phyloP scores from a whole-genome alignment of 768 basidiomycete species.

The Agaricus sinodeliciosus region DNA sequence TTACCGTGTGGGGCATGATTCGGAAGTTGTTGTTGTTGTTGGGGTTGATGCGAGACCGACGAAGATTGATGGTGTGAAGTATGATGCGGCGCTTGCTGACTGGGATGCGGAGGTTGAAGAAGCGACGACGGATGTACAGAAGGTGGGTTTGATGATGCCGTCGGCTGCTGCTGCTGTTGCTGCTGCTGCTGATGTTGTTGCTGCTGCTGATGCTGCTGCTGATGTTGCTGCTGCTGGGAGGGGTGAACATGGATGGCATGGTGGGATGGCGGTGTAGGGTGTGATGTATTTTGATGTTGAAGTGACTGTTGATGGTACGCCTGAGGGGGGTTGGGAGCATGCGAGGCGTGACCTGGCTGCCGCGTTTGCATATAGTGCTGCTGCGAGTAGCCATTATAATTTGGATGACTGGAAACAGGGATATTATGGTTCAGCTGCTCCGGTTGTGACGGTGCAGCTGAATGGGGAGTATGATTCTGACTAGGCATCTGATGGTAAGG shows the following conservation, averaged over 20 bases:
- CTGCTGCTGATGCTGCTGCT: slow-evolving; percentile 4
- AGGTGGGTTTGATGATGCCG: slow-evolving; percentile 1
- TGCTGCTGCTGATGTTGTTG: slow-evolving; percentile 10
- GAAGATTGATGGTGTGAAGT: slow-evolving; percentile 4
- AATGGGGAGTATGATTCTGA: slow-evolving; percentile 8
- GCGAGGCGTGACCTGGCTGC: slow-evolving; percentile 2
- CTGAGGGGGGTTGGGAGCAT: slow-evolving; percentile 13
- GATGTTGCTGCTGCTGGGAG: slow-evolving; percentile 16
- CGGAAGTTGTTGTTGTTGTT: slow-evolving; percentile 6
- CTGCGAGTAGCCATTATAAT: slow-evolving; percentile 8
- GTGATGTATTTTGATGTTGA: slow-evolving; percentile 16
- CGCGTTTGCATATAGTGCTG: slow-evolving; percentile 9
- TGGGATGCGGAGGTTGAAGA: slow-evolving; percentile 1
- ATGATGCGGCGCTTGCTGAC: background rate
- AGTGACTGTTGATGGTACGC: slow-evolving; percentile 18
- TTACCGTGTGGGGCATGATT: slow-evolving; percentile 8
- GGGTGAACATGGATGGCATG: slow-evolving; percentile 30
- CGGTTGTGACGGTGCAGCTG: slow-evolving; percentile 4
- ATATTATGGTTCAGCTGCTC: slow-evolving; percentile 9
- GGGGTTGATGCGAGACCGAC: slow-evolving; percentile 1
- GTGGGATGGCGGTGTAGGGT: slow-evolving; percentile 17
- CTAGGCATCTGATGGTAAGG: slow-evolving; percentile 25
- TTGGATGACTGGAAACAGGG: slow-evolving; percentile 5
- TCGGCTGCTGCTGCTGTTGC: slow-evolving; percentile 5
- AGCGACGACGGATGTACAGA: slow-evolving; percentile 6